Evolutionary conservation across 768 basidiomycete species (phyloP).

Genomic region (Russula abietina): DNA sequence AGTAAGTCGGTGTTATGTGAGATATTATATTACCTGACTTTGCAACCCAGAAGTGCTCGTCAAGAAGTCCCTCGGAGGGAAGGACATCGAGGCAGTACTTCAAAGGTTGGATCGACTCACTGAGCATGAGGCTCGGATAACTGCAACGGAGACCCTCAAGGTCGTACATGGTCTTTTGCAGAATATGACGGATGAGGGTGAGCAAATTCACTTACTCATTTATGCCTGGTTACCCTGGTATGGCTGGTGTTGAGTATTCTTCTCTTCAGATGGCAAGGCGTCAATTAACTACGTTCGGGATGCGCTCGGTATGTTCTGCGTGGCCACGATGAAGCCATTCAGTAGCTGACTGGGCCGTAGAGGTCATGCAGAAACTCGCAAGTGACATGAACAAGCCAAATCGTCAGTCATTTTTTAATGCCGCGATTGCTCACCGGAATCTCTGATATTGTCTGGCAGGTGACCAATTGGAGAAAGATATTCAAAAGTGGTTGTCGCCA

Average conservation of each 20-base stretch:
- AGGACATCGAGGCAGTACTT: neutral
- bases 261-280: neutral
- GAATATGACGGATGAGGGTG: neutral
- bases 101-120: neutral
- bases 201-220: neutral
- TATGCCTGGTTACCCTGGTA: too few relatives aligned
- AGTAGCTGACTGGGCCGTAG: neutral
- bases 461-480: neutral
- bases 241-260: neutral
- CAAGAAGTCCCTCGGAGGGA: neutral
- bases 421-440: neutral
- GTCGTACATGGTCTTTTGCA: neutral
- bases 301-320: neutral
- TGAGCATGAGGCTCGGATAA: neutral
- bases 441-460: neutral
- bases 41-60: neutral
- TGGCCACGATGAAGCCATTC: neutral
- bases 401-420: neutral
- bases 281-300: neutral
- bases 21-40: neutral
- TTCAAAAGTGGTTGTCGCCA: neutral
- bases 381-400: neutral
- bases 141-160: neutral
- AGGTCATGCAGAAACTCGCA: neutral
- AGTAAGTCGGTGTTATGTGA: neutral